These are phyloP conservation scores for Hylodesmum podocarpum DNA, from an alignment of 306 rosid species.

Conservation along the genomic window DNA sequence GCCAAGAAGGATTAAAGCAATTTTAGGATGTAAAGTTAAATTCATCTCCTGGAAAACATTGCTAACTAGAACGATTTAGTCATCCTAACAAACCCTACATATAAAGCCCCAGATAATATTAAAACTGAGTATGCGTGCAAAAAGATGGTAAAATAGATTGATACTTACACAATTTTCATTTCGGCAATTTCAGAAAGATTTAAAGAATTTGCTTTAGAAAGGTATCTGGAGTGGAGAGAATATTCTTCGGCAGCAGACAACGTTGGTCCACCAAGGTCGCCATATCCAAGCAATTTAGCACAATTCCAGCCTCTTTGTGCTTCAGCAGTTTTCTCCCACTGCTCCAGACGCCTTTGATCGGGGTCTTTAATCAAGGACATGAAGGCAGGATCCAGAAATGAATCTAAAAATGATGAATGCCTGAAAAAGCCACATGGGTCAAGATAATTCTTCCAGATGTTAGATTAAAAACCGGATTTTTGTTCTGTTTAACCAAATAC, in stretches of 20 bases:
- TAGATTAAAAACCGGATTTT: constrained; percentile 8
- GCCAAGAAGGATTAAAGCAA: not conserved
- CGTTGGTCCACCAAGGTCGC: constrained; percentile 87
- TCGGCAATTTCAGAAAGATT: constrained; percentile 94
- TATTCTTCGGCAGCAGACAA: constrained; percentile 91
- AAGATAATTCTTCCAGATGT: not conserved
- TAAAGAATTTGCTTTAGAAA: constrained; percentile 89
- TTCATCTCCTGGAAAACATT: not conserved
- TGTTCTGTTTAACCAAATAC: constrained; percentile 12
- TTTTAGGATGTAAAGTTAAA: not conserved
- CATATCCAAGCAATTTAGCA: constrained; percentile 89
- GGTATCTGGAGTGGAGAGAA: constrained; percentile 96
- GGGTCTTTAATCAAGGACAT: constrained; percentile 99
- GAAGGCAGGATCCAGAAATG: constrained; percentile 96
- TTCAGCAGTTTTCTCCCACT: constrained; percentile 97
- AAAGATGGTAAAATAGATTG: constrained; percentile 28
- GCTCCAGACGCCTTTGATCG: constrained; percentile 89
- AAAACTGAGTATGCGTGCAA: constrained; percentile 21
- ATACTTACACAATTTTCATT: constrained; percentile 92
- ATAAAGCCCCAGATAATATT: not conserved
- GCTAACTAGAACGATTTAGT: constrained; percentile 4
- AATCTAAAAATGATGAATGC: constrained; percentile 75
- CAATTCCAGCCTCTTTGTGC: constrained; percentile 86
- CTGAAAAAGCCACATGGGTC: constrained; percentile 41
- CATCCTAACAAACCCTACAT: constrained; percentile 4